Evolutionary conservation across 495 filamentous ascomycete species (phyloP), one percentile per base, ranked within the genome.

Genomic region (Penicillium pulvis): DNA sequence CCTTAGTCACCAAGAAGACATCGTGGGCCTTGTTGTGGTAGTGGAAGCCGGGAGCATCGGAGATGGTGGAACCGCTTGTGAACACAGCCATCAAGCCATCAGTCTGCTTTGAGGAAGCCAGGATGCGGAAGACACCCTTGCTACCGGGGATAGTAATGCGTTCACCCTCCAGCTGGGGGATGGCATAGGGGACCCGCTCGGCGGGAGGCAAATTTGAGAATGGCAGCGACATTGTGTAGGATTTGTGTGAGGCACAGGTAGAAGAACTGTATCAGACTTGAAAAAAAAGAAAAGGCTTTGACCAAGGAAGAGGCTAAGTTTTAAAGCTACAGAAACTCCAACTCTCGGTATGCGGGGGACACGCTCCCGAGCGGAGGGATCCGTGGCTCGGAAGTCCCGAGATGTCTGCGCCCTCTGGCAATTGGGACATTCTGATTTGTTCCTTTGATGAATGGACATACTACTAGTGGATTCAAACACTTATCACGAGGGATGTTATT

Each of bases 21-120:
- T 80, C 79, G 33, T 81, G 79, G 1, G 77, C 75, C 17, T 79
- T 65, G 48, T 75, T 74, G 57, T 81, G 79, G 53, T 75, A 79
- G 58, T 81, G 79, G 55, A 81, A 81, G 1, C 75, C 75, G 0
- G 77, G 76, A 7, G 72, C 75, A 55, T 73, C 71, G 1, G 75
- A 74, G 2, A 75, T 53, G 2, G 72, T 72, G 6, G 74, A 73
- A n/a, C 73, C 76, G 47, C 75, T 78, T 33, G 72, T 68, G 57
- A 80, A 77, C 12, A 81, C 72, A 16, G 79, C 74, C 69, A 81
- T 77, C 39, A 75, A 58, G 14, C 73, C 72, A 55, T 69, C 66
- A 24, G 76, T 80, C 55, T 80, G 72, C 52, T 78, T 78, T 2
- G 75, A 74, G 12, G 79, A 76, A 16, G 75, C 72, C 33, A 81